These are phyloP conservation scores for Skeletonema potamos DNA, from an alignment of 108 stramenopile species.

Conservation along the genomic window DNA sequence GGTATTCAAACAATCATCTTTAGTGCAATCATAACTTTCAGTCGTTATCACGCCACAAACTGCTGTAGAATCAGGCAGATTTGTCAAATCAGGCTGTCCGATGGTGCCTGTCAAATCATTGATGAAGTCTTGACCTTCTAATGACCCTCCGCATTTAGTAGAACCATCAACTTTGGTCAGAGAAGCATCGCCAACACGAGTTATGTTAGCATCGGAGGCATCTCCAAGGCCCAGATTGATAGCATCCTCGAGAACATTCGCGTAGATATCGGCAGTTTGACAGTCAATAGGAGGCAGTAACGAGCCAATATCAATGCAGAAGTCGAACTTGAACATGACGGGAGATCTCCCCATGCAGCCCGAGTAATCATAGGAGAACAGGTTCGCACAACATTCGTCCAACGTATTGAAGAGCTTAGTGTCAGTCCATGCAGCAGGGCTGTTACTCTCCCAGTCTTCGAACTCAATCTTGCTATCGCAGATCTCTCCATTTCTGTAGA, in stretches of 20 bases:
- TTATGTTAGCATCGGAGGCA: conserved; percentile 31
- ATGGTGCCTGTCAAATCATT: conserved; percentile 38
- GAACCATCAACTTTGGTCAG: conserved; percentile 28
- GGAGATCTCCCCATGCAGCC: conserved; percentile 16
- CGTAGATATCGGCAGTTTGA: conserved; percentile 39
- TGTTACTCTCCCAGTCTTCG: conserved; percentile 45
- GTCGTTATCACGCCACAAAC: conserved; percentile 42
- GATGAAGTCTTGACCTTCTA: conserved; percentile 32
- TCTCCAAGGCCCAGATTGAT: conserved; percentile 25
- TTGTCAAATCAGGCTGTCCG: conserved; percentile 14
- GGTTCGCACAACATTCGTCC: background rate
- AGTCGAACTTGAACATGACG: conserved; percentile 45
- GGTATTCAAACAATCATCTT: conserved; percentile 21
- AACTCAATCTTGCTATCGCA: conserved; percentile 45
- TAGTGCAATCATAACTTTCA: conserved; percentile 25
- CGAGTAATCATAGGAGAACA: background rate
- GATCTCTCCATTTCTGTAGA: conserved; percentile 40
- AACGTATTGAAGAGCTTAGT: conserved; percentile 35
- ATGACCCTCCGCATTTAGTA: conserved; percentile 41
- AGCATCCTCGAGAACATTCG: conserved; percentile 38
- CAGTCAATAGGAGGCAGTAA: conserved; percentile 38
- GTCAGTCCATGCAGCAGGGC: conserved; percentile 41
- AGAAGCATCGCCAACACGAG: conserved; percentile 22
- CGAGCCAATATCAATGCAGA: conserved; percentile 37
- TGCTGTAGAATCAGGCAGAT: conserved; percentile 15